phyloP scores from a whole-genome alignment of 805 yeast species.

The Cyberlindnera maritima region DNA sequence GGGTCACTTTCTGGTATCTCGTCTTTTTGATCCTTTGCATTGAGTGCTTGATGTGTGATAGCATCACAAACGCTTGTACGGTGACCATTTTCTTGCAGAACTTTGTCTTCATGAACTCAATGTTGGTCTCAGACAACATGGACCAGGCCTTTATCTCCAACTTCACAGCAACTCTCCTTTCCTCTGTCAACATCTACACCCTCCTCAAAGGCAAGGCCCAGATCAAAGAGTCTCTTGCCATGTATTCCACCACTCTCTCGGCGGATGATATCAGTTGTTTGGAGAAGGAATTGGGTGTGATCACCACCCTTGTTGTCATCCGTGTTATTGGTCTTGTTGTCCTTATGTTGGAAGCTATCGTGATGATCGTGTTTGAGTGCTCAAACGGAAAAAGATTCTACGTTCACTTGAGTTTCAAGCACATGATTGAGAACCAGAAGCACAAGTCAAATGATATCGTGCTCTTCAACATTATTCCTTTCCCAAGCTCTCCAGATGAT shows the following conservation, averaged over 20 bases:
- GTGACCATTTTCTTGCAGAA: background rate
- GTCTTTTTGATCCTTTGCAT: background rate
- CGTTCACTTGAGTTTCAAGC: too few relatives aligned
- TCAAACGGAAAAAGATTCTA: too few relatives aligned
- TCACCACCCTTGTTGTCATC: too few relatives aligned
- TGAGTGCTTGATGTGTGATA: background rate
- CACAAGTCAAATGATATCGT: too few relatives aligned
- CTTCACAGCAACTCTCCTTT: background rate
- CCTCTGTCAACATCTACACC: background rate
- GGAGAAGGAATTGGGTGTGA: background rate
- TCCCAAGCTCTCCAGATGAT: too few relatives aligned
- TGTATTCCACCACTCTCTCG: too few relatives aligned
- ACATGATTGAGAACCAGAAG: too few relatives aligned
- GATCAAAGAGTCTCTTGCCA: background rate
- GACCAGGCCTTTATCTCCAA: background rate
- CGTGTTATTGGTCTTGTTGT: too few relatives aligned
- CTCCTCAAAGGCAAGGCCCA: background rate
- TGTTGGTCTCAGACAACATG: too few relatives aligned
- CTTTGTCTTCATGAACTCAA: background rate
- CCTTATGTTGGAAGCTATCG: too few relatives aligned
- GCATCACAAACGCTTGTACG: background rate
- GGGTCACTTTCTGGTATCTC: background rate
- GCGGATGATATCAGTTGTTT: background rate
- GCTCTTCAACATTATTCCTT: too few relatives aligned
- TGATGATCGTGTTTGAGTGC: too few relatives aligned